These are phyloP conservation scores for Rhamnella rubrinervis DNA, from an alignment of 331 rosid genomes.

Conservation along the genomic window DNA sequence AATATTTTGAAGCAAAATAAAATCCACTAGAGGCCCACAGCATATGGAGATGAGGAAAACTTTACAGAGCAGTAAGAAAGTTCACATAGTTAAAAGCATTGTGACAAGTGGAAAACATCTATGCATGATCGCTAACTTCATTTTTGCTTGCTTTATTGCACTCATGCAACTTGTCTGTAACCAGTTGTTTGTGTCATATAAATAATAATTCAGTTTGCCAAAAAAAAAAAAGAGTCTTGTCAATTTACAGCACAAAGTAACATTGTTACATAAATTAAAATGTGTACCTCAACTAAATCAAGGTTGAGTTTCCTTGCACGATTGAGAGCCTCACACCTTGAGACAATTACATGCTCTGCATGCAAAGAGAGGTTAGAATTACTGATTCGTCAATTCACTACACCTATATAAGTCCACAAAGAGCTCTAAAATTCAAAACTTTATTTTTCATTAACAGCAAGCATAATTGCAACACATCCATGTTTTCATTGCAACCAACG, in stretches of 20 bases:
- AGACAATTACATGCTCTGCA: constrained; percentile 63
- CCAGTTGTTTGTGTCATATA: not conserved
- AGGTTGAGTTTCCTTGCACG: constrained; percentile 66
- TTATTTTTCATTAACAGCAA: not conserved
- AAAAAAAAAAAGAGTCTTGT: not conserved
- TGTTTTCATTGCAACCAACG: not conserved
- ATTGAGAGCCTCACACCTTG: constrained; percentile 61
- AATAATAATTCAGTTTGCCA: not conserved
- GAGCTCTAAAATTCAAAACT: not conserved
- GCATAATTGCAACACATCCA: not conserved
- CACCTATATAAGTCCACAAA: not conserved
- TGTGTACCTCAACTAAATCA: constrained; percentile 87
- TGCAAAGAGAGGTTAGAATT: constrained; percentile 20
- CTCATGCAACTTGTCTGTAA: too few relatives aligned
- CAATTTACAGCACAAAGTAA: not conserved
- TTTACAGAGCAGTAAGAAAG: too few relatives aligned
- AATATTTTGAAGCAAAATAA: too few relatives aligned
- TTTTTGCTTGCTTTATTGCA: too few relatives aligned
- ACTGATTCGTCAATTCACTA: not conserved
- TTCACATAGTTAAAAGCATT: too few relatives aligned
- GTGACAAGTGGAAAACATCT: too few relatives aligned
- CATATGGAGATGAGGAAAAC: too few relatives aligned
- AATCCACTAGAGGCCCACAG: too few relatives aligned
- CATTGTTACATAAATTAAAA: constrained; percentile 13
- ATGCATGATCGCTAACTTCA: too few relatives aligned